Conservation (phyloP, 306 rosid genomes). For the Senna tora region DNA sequence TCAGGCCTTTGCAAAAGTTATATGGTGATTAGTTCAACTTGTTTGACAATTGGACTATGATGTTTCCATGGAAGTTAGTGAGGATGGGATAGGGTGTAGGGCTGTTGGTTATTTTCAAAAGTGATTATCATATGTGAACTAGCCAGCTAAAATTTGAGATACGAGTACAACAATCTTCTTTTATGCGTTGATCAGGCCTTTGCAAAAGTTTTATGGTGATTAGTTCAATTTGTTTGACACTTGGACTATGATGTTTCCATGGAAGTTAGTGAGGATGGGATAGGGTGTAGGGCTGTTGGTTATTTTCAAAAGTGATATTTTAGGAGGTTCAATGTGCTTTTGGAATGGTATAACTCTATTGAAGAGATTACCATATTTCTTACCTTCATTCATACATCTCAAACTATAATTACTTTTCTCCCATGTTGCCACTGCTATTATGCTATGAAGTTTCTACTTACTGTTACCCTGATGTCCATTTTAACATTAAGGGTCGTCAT, state of each 20-base stretch:
- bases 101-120: background rate
- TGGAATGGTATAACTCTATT: background rate
- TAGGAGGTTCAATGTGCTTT: background rate
- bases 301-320: background rate
- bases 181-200: slow-evolving; percentile 1
- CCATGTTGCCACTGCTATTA: background rate
- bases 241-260: background rate
- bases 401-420: background rate
- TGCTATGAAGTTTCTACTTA: background rate
- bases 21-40: slow-evolving; percentile 2
- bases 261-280: background rate
- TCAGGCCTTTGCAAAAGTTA: background rate
- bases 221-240: slow-evolving; percentile 18
- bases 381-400: background rate
- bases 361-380: background rate
- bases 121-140: too few relatives aligned
- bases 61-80: slow-evolving; percentile 2
- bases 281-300: background rate
- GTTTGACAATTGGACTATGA: slow-evolving; percentile 2
- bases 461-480: background rate
- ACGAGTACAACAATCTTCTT: background rate
- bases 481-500: background rate
- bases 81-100: background rate
- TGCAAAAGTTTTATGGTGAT: background rate
- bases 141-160: too few relatives aligned